A percentile compares a stretch with the other conserved stretches of the same genome.
Evolutionary conservation across 306 rosid genomes (phyloP).

Genomic region (Cotoneaster glaucophyllus): DNA sequence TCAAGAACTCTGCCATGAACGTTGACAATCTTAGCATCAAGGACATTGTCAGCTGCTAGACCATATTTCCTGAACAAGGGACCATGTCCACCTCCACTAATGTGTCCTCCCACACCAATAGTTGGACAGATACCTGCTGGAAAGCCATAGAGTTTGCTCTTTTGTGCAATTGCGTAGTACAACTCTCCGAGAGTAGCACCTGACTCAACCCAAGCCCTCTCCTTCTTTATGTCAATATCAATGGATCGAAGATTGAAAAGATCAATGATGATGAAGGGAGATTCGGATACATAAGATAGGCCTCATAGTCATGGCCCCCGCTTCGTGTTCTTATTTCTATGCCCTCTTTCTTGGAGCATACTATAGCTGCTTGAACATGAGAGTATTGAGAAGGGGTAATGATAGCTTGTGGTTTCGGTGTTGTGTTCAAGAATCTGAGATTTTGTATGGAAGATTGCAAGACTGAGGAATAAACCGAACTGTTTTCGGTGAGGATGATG

Average conservation of each 20-base stretch:
- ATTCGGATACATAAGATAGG: constrained; percentile 19
- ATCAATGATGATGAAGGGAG: constrained; percentile 26
- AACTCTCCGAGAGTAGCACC: constrained; percentile 32
- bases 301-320: constrained; percentile 36
- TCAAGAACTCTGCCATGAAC: background rate
- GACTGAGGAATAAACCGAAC: constrained; percentile 23
- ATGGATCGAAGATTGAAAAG: constrained; percentile 20
- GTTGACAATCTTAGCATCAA: background rate
- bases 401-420: constrained; percentile 36
- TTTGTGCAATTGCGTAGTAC: constrained; percentile 27
- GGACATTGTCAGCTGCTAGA: constrained; percentile 47
- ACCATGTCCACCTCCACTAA: constrained; percentile 25
- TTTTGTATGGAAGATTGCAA: constrained; percentile 35
- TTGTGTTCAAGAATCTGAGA: constrained; percentile 28
- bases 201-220: constrained; percentile 13
- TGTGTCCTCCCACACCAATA: constrained; percentile 19
- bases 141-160: constrained; percentile 20
- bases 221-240: background rate
- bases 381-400: constrained; percentile 27
- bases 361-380: constrained; percentile 27
- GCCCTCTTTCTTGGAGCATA: constrained; percentile 10
- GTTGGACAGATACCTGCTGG: constrained; percentile 35
- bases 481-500: constrained; percentile 14
- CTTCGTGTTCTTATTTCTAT: constrained; percentile 20
- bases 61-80: constrained; percentile 48